Evolutionary conservation across 495 filamentous ascomycete genomes (phyloP).

Genomic region (Cenococcum geophilum): DNA sequence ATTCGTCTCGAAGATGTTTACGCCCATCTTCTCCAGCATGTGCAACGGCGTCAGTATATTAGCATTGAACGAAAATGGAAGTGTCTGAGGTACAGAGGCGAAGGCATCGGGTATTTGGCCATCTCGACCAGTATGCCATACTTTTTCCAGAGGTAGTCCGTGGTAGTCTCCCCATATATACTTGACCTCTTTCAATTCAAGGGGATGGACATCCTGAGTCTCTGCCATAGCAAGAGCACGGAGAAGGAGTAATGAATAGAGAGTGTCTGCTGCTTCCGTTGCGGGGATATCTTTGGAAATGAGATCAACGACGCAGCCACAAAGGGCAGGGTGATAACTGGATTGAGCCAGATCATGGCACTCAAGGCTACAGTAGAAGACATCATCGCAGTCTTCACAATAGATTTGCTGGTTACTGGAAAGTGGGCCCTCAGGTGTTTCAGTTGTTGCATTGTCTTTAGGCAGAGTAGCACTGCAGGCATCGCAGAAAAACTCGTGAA

Average conservation of each 20-base stretch:
- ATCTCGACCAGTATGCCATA: slow-evolving; percentile 10
- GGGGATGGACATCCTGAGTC: slow-evolving; percentile 73
- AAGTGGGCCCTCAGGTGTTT: slow-evolving; percentile 29
- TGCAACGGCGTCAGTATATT: slow-evolving; percentile 80
- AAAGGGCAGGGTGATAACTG: slow-evolving; percentile 79
- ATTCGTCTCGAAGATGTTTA: slow-evolving; percentile 69
- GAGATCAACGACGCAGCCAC: slow-evolving; percentile 69
- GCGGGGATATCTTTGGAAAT: slow-evolving; percentile 73
- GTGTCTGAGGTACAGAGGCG: slow-evolving; percentile 47
- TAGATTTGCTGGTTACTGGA: slow-evolving; percentile 32
- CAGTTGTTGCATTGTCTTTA: slow-evolving; percentile 38
- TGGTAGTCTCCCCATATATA: slow-evolving; percentile 90
- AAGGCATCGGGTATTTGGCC: slow-evolving; percentile 30
- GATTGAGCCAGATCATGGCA: slow-evolving; percentile 67
- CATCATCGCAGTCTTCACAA: slow-evolving; percentile 73
- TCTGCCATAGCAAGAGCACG: slow-evolving; percentile 80
- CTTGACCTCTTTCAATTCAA: slow-evolving; percentile 76
- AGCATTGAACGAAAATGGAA: slow-evolving; percentile 84
- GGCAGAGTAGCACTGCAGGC: slow-evolving; percentile 75
- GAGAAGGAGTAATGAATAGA: slow-evolving; percentile 53
- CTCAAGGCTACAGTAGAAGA: slow-evolving; percentile 72
- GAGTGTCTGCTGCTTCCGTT: slow-evolving; percentile 62
- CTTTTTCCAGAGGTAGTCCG: slow-evolving; percentile 14
- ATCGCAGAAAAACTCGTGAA: slow-evolving; percentile 76
- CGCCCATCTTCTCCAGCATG: slow-evolving; percentile 82